Conservation (phyloP, 2,329 filamentous ascomycete species). For the Raffaelea albimanens region DNA sequence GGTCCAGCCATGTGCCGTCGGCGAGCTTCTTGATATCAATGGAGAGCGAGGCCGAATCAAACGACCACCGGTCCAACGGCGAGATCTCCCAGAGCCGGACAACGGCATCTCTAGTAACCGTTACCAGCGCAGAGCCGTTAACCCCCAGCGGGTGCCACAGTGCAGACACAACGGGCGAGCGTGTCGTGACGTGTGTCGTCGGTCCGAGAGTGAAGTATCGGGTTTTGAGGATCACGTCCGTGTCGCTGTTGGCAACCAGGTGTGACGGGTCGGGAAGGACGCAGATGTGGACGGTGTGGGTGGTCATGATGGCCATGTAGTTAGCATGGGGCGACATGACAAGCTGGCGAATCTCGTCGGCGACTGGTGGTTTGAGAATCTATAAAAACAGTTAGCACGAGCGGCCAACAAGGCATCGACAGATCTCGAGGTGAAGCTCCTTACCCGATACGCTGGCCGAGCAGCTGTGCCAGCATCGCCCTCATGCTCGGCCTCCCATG, state of each 20-base stretch:
- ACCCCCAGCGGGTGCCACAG: constrained; percentile 91
- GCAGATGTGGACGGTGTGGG: constrained; percentile 80
- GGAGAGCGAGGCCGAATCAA: constrained; percentile 72
- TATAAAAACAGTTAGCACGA: constrained; percentile 22
- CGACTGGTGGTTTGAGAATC: constrained; percentile 69
- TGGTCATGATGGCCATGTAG: constrained; percentile 76
- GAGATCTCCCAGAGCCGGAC: constrained; percentile 88
- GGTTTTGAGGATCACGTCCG: constrained; percentile 58
- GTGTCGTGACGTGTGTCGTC: constrained; percentile 81
- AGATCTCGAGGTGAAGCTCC: constrained; percentile 14
- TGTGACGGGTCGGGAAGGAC: constrained; percentile 74
- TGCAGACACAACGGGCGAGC: constrained; percentile 68
- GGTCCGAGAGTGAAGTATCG: constrained; percentile 89
- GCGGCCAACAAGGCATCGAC: no score
- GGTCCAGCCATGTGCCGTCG: constrained; percentile 71
- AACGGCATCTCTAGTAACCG: constrained; percentile 77
- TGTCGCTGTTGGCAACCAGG: constrained; percentile 57
- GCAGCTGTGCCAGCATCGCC: constrained; percentile 10
- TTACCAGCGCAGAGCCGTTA: constrained; percentile 72
- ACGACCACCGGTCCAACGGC: constrained; percentile 74
- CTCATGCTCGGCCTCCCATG: constrained; percentile 23
- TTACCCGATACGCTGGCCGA: constrained; percentile 38
- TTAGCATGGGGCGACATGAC: constrained; percentile 73
- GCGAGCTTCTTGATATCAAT: constrained; percentile 84
- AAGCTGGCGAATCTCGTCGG: constrained; percentile 76